A percentile compares a stretch with the other conserved stretches of the same genome.
phyloP scores from a whole-genome alignment of 257 asterid genomes.

The Orobanche coerulescens region DNA sequence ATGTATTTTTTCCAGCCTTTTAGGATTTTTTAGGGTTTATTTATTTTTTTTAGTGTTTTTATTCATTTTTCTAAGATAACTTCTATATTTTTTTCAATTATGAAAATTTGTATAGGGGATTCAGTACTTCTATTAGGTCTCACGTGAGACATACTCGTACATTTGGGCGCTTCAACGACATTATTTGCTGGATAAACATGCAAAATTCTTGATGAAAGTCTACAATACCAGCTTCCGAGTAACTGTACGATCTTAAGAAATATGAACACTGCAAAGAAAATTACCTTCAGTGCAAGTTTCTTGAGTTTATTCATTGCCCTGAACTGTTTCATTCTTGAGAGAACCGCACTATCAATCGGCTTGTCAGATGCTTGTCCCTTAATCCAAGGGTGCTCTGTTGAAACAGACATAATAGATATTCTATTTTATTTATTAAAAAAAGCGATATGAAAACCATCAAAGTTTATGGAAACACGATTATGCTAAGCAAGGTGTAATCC shows the following conservation, averaged over 20 bases:
- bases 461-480: neutral
- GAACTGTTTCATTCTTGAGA: slow-evolving; percentile 82
- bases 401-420: slow-evolving; percentile 3
- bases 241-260: neutral
- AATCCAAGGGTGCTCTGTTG: slow-evolving; percentile 70
- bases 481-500: neutral
- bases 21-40: too few relatives aligned
- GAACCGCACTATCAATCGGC: slow-evolving; percentile 79
- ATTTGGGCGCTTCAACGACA: neutral
- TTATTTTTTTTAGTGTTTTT: too few relatives aligned
- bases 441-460: neutral
- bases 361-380: slow-evolving; percentile 78
- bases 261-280: neutral
- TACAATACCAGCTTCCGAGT: neutral
- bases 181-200: neutral
- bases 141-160: too few relatives aligned
- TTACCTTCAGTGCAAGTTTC: slow-evolving; percentile 74
- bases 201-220: too few relatives aligned
- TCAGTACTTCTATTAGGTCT: too few relatives aligned
- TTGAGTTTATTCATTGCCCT: slow-evolving; percentile 85
- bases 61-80: too few relatives aligned
- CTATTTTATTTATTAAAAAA: neutral
- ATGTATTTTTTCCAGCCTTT: too few relatives aligned
- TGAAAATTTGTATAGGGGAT: too few relatives aligned
- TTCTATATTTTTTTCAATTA: too few relatives aligned